phyloP scores from a whole-genome alignment of 2,329 filamentous ascomycete species.

The Colletotrichum orbiculare region DNA sequence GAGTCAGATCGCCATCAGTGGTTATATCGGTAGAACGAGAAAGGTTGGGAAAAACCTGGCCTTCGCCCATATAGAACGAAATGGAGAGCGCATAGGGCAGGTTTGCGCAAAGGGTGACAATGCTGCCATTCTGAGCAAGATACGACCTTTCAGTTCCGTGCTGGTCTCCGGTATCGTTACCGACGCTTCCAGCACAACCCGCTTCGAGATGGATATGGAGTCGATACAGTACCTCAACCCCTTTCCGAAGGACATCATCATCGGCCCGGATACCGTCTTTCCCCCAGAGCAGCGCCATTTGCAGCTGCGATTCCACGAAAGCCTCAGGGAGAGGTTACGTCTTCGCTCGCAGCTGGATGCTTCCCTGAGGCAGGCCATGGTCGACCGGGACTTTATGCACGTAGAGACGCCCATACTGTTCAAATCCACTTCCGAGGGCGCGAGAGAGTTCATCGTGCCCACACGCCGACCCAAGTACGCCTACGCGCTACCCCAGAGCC shows the following conservation, averaged over 20 bases:
- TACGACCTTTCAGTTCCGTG: slow-evolving; percentile 65
- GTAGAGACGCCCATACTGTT: slow-evolving; percentile 95
- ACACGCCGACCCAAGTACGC: slow-evolving; percentile 80
- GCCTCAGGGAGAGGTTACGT: slow-evolving; percentile 74
- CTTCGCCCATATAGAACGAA: slow-evolving; percentile 68
- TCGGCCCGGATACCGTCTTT: slow-evolving; percentile 80
- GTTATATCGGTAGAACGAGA: slow-evolving; percentile 77
- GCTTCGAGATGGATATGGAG: slow-evolving; percentile 70
- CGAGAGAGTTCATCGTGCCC: slow-evolving; percentile 92
- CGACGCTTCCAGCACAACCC: slow-evolving; percentile 3
- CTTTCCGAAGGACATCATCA: slow-evolving; percentile 80
- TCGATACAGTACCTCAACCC: slow-evolving; percentile 76
- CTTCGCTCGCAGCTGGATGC: slow-evolving; percentile 73
- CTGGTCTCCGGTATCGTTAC: slow-evolving; percentile 52
- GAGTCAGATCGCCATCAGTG: slow-evolving; percentile 67
- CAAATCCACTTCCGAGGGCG: slow-evolving; percentile 97
- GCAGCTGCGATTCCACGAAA: slow-evolving; percentile 80
- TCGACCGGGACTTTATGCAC: slow-evolving; percentile 73
- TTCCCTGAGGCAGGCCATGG: slow-evolving; percentile 64
- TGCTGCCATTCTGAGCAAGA: slow-evolving; percentile 54
- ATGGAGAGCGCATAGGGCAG: slow-evolving; percentile 56
- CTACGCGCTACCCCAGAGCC: slow-evolving; percentile 94
- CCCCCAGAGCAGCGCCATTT: slow-evolving; percentile 81
- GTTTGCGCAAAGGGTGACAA: slow-evolving; percentile 54
- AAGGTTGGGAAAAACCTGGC: slow-evolving; percentile 76